Conservation (phyloP, 2,329 filamentous ascomycete genomes). For the Fusarium graminum region DNA sequence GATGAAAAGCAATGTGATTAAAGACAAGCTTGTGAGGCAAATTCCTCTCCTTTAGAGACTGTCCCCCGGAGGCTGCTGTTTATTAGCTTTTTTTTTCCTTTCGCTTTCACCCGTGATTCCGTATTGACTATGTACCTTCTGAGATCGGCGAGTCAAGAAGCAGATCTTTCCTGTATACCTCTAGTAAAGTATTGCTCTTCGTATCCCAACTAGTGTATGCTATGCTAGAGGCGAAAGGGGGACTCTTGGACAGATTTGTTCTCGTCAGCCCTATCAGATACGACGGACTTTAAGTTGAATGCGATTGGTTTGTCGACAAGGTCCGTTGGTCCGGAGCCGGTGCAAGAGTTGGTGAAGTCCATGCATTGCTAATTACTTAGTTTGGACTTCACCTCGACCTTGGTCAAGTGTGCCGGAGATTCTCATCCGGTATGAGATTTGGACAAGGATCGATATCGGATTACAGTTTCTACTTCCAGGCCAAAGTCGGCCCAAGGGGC, state of each 20-base stretch:
- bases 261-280: constrained; percentile 33
- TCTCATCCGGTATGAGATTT: not conserved
- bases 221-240: constrained; percentile 1
- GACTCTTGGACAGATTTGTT: constrained; percentile 1
- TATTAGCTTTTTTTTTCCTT: not conserved
- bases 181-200: not conserved
- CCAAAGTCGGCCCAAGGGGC: not conserved
- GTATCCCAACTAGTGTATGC: not conserved
- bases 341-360: not conserved
- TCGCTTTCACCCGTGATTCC: constrained; percentile 4
- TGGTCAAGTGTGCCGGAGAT: not conserved
- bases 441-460: not conserved
- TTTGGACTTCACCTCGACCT: not conserved
- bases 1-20: not conserved
- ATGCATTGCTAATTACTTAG: not conserved
- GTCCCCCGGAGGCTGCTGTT: constrained; percentile 16
- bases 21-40: not conserved
- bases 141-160: not conserved
- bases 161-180: not conserved
- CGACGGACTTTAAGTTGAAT: not conserved
- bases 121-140: too few relatives aligned
- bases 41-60: not conserved
- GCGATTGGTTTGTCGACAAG: not conserved
- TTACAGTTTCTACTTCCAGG: not conserved
- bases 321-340: not conserved